A percentile compares a stretch with the other conserved stretches of the same genome.
Conservation (phyloP, 352 stramenopile genomes). For the Saprolegnia parasitica region DNA sequence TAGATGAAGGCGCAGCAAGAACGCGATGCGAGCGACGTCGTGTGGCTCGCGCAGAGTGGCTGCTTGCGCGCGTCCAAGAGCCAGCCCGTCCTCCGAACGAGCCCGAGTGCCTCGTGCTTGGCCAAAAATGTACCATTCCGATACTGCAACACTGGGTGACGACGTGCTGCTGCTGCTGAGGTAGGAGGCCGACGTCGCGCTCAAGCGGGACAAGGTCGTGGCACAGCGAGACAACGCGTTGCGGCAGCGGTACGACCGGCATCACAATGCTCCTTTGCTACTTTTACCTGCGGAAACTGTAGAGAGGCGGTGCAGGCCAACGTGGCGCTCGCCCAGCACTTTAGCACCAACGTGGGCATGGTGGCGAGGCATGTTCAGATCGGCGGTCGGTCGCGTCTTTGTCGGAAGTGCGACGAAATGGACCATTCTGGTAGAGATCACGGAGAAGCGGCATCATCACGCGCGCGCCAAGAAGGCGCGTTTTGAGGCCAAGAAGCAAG, state of each 20-base stretch:
- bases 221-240: neutral
- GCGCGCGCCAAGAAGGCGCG: neutral
- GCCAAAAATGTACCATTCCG: neutral
- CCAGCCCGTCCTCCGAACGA: neutral
- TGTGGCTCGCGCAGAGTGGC: neutral
- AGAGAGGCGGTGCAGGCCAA: neutral
- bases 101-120: neutral
- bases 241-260: neutral
- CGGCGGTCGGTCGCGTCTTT: neutral
- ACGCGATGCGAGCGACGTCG: neutral
- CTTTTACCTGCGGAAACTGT: too few relatives aligned
- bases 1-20: constrained; percentile 1
- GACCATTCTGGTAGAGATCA: constrained; percentile 20
- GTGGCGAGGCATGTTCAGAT: constrained; percentile 24
- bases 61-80: neutral
- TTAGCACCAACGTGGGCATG: constrained; percentile 15
- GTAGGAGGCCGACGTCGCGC: neutral
- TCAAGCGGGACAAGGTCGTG: constrained; percentile 5
- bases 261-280: too few relatives aligned
- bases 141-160: neutral
- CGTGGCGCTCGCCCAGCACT: neutral
- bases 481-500: neutral
- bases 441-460: constrained; percentile 8
- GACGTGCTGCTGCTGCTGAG: too few relatives aligned
- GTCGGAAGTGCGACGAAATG: too few relatives aligned